Evolutionary conservation across 2,329 filamentous ascomycete genomes (phyloP).

Genomic region (Fusarium hostae): DNA sequence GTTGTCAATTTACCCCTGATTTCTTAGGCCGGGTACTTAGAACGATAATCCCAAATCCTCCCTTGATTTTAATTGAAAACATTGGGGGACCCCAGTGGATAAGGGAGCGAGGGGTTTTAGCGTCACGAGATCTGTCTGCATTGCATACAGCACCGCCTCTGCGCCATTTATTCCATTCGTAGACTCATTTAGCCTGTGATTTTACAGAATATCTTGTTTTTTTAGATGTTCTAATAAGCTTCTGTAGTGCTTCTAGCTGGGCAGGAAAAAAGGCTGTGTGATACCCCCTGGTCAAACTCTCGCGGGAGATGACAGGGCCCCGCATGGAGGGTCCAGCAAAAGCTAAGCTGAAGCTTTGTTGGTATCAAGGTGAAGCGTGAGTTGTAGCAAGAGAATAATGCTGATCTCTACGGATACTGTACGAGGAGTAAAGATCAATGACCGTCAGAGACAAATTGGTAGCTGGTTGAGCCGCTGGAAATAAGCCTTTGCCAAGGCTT

Average conservation of each 20-base stretch:
- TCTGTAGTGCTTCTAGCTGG: conserved; percentile 10
- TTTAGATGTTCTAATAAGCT: neutral
- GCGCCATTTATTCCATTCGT: conserved; percentile 11
- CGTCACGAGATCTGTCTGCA: neutral
- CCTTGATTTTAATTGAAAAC: conserved; percentile 36
- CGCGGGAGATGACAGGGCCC: conserved; percentile 16
- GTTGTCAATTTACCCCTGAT: conserved; percentile 34
- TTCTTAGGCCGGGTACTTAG: conserved; percentile 12
- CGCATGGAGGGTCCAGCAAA: conserved; percentile 12
- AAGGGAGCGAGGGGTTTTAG: conserved; percentile 23
- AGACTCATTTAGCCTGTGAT: neutral
- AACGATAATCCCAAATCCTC: conserved; percentile 9
- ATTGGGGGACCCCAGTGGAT: conserved; percentile 34
- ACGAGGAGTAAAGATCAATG: neutral
- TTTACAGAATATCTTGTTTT: neutral
- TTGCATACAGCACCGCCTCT: neutral
- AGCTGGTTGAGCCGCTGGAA: neutral
- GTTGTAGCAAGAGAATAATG: conserved; percentile 1
- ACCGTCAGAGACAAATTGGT: neutral
- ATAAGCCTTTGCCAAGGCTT: conserved; percentile 17
- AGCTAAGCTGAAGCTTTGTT: neutral
- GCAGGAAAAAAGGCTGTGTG: neutral
- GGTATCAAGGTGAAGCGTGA: conserved; percentile 12
- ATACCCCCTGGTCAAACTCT: conserved; percentile 6
- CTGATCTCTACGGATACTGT: neutral